phyloP scores from a whole-genome alignment of 2,329 filamentous ascomycete genomes.

The Bipolaris cookei region DNA sequence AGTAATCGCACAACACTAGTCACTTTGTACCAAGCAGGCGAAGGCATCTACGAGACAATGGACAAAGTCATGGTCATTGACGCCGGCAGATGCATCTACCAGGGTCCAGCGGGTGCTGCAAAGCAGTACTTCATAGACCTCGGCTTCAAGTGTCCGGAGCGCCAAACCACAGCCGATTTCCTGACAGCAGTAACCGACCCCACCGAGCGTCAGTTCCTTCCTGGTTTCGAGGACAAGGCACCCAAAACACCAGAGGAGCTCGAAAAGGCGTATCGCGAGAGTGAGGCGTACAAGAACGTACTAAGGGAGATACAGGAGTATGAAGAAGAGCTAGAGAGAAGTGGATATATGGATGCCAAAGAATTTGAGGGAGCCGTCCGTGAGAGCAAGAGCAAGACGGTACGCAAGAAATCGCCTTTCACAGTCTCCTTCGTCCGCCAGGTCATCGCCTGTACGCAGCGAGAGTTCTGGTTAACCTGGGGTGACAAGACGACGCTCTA shows the following conservation, averaged over 20 bases:
- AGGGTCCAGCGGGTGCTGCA: conserved; percentile 66
- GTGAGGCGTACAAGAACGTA: conserved; percentile 65
- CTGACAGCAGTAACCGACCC: conserved; percentile 77
- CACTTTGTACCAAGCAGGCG: conserved; percentile 74
- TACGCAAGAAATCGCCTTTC: conserved; percentile 73
- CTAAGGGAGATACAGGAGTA: conserved; percentile 67
- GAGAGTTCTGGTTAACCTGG: conserved; percentile 79
- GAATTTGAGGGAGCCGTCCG: conserved; percentile 70
- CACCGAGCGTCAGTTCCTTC: conserved; percentile 70
- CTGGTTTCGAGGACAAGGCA: conserved; percentile 62
- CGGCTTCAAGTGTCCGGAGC: conserved; percentile 65
- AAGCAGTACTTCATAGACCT: conserved; percentile 70
- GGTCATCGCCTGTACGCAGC: conserved; percentile 70
- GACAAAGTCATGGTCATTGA: conserved; percentile 84
- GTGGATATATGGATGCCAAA: conserved; percentile 65
- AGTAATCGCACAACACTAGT: conserved; percentile 73
- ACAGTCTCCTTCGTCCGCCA: conserved; percentile 77
- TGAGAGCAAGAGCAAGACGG: conserved; percentile 69
- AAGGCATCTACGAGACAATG: conserved; percentile 74
- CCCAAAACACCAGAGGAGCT: conserved; percentile 75
- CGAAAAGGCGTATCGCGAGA: conserved; percentile 69
- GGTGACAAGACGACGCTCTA: conserved; percentile 74
- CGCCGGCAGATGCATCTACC: conserved; percentile 71
- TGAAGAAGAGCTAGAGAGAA: conserved; percentile 63
- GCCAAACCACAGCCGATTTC: conserved; percentile 78